Percentiles rank a stretch among this genome's conserved stretches.
These are phyloP conservation scores for Physocladia obscura DNA, from an alignment of 192 early-diverging fungal genomes.

Conservation along the genomic window DNA sequence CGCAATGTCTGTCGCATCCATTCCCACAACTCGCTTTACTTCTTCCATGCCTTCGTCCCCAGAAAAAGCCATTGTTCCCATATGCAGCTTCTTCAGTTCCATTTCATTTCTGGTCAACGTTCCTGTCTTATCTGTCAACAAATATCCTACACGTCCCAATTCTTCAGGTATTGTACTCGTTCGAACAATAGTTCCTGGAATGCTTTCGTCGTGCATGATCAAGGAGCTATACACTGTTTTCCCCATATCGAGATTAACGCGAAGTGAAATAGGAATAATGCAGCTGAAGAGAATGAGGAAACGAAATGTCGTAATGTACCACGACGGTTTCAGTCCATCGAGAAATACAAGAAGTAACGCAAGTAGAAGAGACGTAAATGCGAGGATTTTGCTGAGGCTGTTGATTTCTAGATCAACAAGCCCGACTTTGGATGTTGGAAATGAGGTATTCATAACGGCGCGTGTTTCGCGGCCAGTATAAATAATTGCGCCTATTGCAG, in stretches of 20 bases:
- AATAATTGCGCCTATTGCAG: conserved; percentile 79
- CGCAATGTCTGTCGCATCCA: background rate
- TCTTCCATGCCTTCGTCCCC: conserved; percentile 88
- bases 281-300: conserved; percentile 94
- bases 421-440: conserved; percentile 88
- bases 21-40: conserved; percentile 49
- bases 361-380: conserved; percentile 76
- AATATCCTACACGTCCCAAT: conserved; percentile 88
- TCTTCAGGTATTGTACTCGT: conserved; percentile 96
- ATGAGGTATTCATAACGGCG: conserved; percentile 94
- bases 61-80: conserved; percentile 90
- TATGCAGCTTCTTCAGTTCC: conserved; percentile 91
- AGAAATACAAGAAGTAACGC: conserved; percentile 86
- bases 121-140: conserved; percentile 94
- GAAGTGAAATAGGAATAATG: conserved; percentile 91
- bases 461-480: conserved; percentile 93
- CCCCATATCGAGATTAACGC: conserved; percentile 95
- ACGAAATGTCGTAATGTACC: conserved; percentile 88
- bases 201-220: conserved; percentile 85
- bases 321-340: conserved; percentile 84
- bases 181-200: conserved; percentile 82
- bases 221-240: conserved; percentile 88
- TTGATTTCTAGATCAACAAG: conserved; percentile 89
- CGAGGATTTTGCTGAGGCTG: conserved; percentile 88
- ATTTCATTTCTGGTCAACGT: conserved; percentile 95